Percentiles rank a stretch among this genome's conserved stretches.
Conservation (phyloP, 208 protist species). For the Crithidia mellificae region DNA sequence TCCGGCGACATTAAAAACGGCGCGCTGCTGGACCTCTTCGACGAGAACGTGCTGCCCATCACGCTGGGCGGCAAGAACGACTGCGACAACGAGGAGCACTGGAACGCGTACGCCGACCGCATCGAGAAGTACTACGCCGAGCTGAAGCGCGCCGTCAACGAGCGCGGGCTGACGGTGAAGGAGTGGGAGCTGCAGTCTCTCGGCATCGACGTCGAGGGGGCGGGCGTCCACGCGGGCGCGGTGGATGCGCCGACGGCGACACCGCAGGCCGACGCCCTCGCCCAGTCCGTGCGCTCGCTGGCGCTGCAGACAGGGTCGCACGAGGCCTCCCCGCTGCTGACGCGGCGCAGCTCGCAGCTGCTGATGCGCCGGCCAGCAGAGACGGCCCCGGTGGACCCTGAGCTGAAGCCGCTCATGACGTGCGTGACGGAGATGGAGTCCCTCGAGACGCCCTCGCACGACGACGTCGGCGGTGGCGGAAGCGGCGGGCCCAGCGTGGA, state of each 20-base stretch:
- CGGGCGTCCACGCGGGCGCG: not conserved
- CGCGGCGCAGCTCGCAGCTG: conserved; percentile 9
- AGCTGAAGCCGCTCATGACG: conserved; percentile 40
- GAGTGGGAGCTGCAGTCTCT: conserved; percentile 77
- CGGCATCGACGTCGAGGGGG: conserved; percentile 7
- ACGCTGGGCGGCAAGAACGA: conserved; percentile 66
- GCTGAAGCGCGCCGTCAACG: conserved; percentile 48
- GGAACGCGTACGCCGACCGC: conserved; percentile 34
- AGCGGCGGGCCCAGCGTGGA: not conserved
- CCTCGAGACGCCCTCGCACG: conserved; percentile 7
- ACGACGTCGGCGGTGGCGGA: not conserved
- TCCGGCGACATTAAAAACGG: conserved; percentile 60
- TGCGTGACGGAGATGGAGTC: conserved; percentile 32
- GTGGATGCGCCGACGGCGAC: not conserved
- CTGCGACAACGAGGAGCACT: conserved; percentile 64
- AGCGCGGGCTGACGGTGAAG: conserved; percentile 57
- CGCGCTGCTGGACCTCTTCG: conserved; percentile 59
- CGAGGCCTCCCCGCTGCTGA: conserved; percentile 11
- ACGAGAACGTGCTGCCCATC: conserved; percentile 57
- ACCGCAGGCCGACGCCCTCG: conserved; percentile 20
- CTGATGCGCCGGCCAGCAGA: not conserved
- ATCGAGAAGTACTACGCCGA: conserved; percentile 54
- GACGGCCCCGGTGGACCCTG: conserved; percentile 2
- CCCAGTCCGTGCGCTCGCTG: conserved; percentile 18
- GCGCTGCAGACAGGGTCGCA: conserved; percentile 5